Evolutionary conservation across 179 eudicot species (phyloP), one percentile per base, ranked within the genome.

Genomic region (Spergularia azorica): DNA sequence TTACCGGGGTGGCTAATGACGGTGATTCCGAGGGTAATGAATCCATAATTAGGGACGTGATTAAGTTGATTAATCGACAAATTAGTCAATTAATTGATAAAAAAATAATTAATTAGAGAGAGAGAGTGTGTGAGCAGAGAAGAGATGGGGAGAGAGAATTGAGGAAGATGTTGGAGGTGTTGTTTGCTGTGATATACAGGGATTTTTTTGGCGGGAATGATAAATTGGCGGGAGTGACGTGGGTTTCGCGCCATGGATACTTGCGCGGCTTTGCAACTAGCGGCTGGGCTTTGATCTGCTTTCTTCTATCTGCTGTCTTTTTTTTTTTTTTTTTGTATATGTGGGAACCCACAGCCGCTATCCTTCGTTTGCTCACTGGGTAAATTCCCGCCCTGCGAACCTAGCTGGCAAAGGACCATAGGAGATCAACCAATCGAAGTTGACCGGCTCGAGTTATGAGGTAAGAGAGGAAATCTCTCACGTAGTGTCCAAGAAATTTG

Each of bases 131-230:
- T 63, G 15, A 10, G 66, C 58, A 64, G 56, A 0, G 6, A 43
- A 43, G 76, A 2, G 4, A 17, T 63, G 56, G 60, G 20, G 32
- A 26, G 63, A 52, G 72, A 72, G 12, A 36, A 20, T 4, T 41
- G 69, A 32, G 16, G 63, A 38, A 16, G 13, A 17, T 39, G 21
- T 15, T 11, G 63, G 48, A 65, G 65, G 38, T 16, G 50, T 41
- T 50, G 55, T 60, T 70, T 63, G 62, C 26, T 48, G 46, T 50
- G 32, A 56, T 38, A 0, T 15, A 32, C 55, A 69, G 32, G 32
- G 32, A 79, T 81, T 76, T 48, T 79, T 75, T 66, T 85, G 90
- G 95, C 90, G 95, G 77, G 91, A 83, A 79, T 2, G 59, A 26
- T 48, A 77, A 80, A 21, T 83, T 85, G 58, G 72, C 72, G 72